Conservation (phyloP, 2,329 filamentous ascomycete genomes). For the Trichoderma semiorbis region DNA sequence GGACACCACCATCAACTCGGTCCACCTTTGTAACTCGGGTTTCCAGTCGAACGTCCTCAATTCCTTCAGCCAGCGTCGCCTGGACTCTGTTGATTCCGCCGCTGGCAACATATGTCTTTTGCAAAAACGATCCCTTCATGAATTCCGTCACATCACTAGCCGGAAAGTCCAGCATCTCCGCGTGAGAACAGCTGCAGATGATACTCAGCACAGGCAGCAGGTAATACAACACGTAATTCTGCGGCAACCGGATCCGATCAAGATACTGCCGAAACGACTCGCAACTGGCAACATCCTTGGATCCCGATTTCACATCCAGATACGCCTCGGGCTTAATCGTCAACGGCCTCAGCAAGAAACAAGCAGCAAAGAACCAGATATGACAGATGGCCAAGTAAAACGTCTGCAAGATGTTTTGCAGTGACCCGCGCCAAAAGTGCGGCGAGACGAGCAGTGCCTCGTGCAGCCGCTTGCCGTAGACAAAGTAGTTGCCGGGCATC, state of each 20-base stretch:
- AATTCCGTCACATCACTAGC: slow-evolving; percentile 52
- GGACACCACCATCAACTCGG: background rate
- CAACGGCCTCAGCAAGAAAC: slow-evolving; percentile 43
- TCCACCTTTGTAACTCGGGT: slow-evolving; percentile 37
- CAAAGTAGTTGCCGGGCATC: slow-evolving; percentile 41
- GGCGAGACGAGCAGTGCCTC: slow-evolving; percentile 40
- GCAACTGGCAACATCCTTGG: background rate
- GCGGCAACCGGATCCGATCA: slow-evolving; percentile 46
- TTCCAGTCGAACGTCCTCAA: slow-evolving; percentile 40
- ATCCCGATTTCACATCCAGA: background rate
- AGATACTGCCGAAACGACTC: slow-evolving; percentile 51
- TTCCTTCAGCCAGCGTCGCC: slow-evolving; percentile 38
- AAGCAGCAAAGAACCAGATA: slow-evolving; percentile 51
- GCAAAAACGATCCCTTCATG: slow-evolving; percentile 39
- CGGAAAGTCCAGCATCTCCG: slow-evolving; percentile 47
- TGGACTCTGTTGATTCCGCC: slow-evolving; percentile 50
- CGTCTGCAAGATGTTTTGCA: slow-evolving; percentile 42
- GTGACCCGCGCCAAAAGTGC: slow-evolving; percentile 31
- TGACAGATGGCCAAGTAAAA: slow-evolving; percentile 47
- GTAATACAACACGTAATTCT: slow-evolving; percentile 46
- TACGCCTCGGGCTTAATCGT: background rate
- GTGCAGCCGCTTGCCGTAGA: slow-evolving; percentile 54
- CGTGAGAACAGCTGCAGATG: slow-evolving; percentile 53
- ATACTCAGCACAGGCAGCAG: slow-evolving; percentile 53
- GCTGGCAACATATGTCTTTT: slow-evolving; percentile 50